A percentile compares a stretch with the other conserved stretches of the same genome.
Evolutionary conservation across 1,284 basidiomycete genomes (phyloP).

Genomic region (Mycosarcoma maydis): DNA sequence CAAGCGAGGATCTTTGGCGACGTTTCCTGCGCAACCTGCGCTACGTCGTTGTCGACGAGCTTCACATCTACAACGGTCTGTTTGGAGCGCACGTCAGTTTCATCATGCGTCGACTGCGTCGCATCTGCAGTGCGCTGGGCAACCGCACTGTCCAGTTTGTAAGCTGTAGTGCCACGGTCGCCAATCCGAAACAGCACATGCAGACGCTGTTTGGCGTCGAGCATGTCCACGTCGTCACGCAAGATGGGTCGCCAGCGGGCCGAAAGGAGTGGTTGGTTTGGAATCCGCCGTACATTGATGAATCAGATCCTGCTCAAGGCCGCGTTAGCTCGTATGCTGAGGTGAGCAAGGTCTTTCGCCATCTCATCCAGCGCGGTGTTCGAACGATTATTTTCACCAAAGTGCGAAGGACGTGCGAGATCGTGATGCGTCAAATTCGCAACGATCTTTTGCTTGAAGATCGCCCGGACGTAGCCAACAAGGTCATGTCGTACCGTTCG

Average conservation of each 20-base stretch:
- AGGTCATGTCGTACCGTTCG: conserved; percentile 85
- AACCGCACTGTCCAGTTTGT: conserved; percentile 79
- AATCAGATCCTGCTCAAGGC: conserved; percentile 73
- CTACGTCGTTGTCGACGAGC: conserved; percentile 83
- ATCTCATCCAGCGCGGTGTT: conserved; percentile 82
- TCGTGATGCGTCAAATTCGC: conserved; percentile 82
- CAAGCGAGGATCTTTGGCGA: conserved; percentile 85
- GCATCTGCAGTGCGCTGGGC: conserved; percentile 84
- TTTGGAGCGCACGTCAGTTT: conserved; percentile 62
- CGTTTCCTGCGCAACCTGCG: conserved; percentile 76
- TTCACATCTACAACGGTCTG: conserved; percentile 76
- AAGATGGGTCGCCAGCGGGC: conserved; percentile 86
- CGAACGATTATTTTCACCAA: conserved; percentile 88
- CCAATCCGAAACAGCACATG: conserved; percentile 72
- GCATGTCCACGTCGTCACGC: conserved; percentile 76
- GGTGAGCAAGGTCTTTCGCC: conserved; percentile 79
- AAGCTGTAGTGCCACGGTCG: conserved; percentile 88
- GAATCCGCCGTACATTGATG: conserved; percentile 76
- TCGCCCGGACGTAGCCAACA: conserved; percentile 78
- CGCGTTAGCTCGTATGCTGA: conserved; percentile 76
- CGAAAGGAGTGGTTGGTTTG: conserved; percentile 71
- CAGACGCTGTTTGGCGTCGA: conserved; percentile 69
- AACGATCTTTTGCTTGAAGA: conserved; percentile 79
- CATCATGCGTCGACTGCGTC: conserved; percentile 71
- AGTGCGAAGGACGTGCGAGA: conserved; percentile 83